A percentile compares a stretch with the other conserved stretches of the same genome.
phyloP scores from a whole-genome alignment of 768 basidiomycete species.

The Gymnopilus dilepis region DNA sequence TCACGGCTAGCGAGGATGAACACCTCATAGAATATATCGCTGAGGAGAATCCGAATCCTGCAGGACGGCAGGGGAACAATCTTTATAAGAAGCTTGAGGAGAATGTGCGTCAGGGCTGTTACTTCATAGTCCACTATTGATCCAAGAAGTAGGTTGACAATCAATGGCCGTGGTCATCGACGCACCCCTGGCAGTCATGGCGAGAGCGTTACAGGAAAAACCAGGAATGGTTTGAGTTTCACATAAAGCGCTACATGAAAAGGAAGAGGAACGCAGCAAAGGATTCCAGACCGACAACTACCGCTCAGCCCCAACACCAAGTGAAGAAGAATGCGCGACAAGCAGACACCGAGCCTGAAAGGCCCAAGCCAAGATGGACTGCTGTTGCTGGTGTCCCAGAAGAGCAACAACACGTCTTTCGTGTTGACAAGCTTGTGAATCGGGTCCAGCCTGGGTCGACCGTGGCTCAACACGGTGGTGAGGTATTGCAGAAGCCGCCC shows the following conservation, averaged over 20 bases:
- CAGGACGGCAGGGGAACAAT: conserved; percentile 50
- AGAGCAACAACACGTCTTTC: neutral
- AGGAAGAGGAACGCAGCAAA: conserved; percentile 1
- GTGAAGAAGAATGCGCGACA: neutral
- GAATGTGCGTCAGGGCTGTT: conserved; percentile 42
- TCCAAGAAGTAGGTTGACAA: conserved; percentile 14
- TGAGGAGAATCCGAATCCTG: conserved; percentile 42
- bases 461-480: neutral
- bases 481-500: neutral
- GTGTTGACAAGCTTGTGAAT: neutral
- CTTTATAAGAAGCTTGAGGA: conserved; percentile 49
- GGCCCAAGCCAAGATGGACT: neutral
- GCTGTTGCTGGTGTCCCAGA: too few relatives aligned
- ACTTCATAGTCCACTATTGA: neutral
- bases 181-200: conserved; percentile 68
- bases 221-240: conserved; percentile 41
- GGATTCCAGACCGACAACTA: too few relatives aligned
- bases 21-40: conserved; percentile 42
- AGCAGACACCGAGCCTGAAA: neutral
- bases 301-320: conserved; percentile 11
- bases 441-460: neutral
- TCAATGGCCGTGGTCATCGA: conserved; percentile 56
- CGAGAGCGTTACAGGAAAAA: conserved; percentile 62
- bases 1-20: conserved; percentile 22
- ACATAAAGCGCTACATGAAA: conserved; percentile 35